Conservation (phyloP, 75 land plant genomes). For the Isoetes taiwanensis region DNA sequence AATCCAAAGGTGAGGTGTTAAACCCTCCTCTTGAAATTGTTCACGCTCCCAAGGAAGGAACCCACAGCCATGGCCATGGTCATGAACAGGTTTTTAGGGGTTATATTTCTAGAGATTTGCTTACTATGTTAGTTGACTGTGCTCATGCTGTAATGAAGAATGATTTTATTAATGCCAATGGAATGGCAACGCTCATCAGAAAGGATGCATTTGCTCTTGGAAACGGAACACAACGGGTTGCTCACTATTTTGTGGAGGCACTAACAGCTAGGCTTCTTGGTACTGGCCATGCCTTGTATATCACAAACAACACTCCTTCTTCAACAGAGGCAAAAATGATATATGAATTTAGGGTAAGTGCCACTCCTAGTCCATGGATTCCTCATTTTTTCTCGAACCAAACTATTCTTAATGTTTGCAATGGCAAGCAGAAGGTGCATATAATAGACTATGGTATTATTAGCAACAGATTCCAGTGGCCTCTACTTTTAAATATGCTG, state of each 20-base stretch:
- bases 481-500: neutral
- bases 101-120: neutral
- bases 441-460: neutral
- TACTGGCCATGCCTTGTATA: neutral
- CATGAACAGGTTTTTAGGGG: no score
- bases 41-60: no score
- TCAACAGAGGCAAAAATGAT: neutral
- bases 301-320: neutral
- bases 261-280: neutral
- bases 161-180: neutral
- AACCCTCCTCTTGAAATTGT: no score
- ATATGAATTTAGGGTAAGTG: neutral
- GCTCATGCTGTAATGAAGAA: neutral
- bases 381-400: neutral
- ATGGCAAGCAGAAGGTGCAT: neutral
- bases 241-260: conserved; percentile 5
- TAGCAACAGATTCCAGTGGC: conserved; percentile 3
- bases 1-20: no score
- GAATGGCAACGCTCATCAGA: neutral
- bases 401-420: neutral
- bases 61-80: no score
- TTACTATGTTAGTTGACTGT: neutral
- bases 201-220: neutral
- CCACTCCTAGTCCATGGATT: conserved; percentile 1
- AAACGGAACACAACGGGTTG: neutral